Conservation (phyloP, 1,139 yeast species). For the Yamadazyma sp. region DNA sequence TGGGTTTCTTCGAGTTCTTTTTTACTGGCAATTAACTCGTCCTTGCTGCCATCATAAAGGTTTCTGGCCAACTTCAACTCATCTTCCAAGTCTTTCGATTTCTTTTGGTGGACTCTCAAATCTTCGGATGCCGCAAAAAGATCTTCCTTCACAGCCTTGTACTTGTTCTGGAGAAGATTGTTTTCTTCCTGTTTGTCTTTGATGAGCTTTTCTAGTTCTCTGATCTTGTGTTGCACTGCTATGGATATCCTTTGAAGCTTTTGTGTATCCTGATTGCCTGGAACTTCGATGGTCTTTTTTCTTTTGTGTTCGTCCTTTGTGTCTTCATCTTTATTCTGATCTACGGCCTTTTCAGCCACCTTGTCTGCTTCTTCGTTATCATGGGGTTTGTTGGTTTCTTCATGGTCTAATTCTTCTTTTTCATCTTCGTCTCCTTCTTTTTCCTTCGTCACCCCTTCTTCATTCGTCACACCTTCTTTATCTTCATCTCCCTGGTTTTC, state of each 20-base stretch:
- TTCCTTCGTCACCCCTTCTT: conserved; percentile 4
- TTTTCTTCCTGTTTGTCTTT: conserved; percentile 6
- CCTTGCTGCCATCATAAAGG: conserved; percentile 4
- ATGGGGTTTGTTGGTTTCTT: too few species aligned
- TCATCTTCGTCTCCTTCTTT: conserved; percentile 7
- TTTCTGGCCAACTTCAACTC: conserved; percentile 7
- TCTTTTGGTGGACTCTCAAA: conserved; percentile 1
- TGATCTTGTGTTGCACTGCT: conserved; percentile 9
- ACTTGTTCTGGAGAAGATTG: conserved; percentile 5
- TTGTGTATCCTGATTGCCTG: conserved; percentile 10
- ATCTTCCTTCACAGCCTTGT: conserved; percentile 3
- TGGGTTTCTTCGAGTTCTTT: neutral
- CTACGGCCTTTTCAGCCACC: conserved; percentile 4
- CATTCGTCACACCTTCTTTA: conserved; percentile 3
- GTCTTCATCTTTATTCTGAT: conserved; percentile 4
- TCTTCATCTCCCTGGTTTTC: conserved; percentile 3
- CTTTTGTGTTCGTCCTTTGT: conserved; percentile 6
- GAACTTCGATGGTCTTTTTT: neutral
- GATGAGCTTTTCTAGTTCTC: conserved; percentile 6
- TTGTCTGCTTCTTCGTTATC: neutral
- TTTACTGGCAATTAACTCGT: conserved; percentile 1
- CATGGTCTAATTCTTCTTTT: neutral
- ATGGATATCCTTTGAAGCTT: conserved; percentile 6
- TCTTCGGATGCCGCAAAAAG: neutral
- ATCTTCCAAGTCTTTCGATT: conserved; percentile 7